Evolutionary conservation across 2,329 filamentous ascomycete species (phyloP).

Genomic region (Paecilomyces dactylethromorphus): DNA sequence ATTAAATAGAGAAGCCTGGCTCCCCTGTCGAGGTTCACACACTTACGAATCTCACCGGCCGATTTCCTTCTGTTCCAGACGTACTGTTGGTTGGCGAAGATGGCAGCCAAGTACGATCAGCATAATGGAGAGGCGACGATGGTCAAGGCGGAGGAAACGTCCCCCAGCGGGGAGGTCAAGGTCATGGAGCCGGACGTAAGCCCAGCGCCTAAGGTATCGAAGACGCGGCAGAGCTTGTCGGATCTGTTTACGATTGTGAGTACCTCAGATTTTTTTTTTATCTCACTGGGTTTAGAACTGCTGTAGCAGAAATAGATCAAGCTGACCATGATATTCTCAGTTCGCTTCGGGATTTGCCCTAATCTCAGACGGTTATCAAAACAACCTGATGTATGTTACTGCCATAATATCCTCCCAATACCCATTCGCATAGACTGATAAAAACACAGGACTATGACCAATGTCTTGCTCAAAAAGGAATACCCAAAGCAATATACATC

Average conservation of each 20-base stretch:
- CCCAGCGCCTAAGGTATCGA: conserved; percentile 9
- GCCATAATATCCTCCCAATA: neutral
- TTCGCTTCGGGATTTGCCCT: conserved; percentile 22
- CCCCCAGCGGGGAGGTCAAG: neutral
- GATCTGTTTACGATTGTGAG: conserved; percentile 21
- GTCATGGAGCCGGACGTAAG: neutral
- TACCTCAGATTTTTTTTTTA: neutral
- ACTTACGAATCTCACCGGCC: neutral
- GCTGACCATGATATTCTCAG: conserved; percentile 6
- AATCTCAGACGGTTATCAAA: conserved; percentile 25
- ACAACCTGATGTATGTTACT: conserved; percentile 18
- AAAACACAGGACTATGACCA: conserved; percentile 20
- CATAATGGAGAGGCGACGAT: neutral
- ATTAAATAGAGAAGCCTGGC: neutral
- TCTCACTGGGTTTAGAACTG: neutral
- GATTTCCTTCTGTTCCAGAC: neutral
- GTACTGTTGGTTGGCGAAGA: neutral
- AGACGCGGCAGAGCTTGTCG: conserved; percentile 17
- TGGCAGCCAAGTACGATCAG: neutral
- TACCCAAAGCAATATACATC: conserved; percentile 19
- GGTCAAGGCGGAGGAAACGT: neutral
- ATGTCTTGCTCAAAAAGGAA: conserved; percentile 20
- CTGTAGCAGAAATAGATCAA: neutral
- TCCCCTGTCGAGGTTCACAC: neutral
- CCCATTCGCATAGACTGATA: neutral